Conservation (phyloP, 2,329 filamentous ascomycete genomes). For the Verticillium isaacii region DNA sequence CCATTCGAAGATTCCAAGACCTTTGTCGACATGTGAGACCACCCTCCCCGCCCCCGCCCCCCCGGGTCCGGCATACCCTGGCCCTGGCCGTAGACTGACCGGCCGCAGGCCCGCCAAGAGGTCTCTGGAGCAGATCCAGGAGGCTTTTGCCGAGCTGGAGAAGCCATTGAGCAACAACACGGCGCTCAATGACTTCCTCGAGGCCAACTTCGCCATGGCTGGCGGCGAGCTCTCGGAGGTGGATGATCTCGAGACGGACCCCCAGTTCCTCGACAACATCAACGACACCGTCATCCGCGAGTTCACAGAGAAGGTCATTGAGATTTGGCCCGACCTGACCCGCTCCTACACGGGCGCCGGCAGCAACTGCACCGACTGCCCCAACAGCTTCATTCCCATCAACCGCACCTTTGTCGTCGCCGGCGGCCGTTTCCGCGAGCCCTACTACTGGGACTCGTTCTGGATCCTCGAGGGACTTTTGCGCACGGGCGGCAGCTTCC, state of each 20-base stretch:
- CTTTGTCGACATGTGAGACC: constrained; percentile 60
- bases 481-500: constrained; percentile 59
- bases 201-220: constrained; percentile 57
- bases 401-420: constrained; percentile 67
- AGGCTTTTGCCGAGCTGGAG: constrained; percentile 53
- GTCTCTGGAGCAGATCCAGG: constrained; percentile 55
- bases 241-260: constrained; percentile 47
- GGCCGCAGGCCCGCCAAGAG: constrained; percentile 50
- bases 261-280: constrained; percentile 53
- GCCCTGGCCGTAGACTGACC: constrained; percentile 3
- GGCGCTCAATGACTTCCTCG: constrained; percentile 56
- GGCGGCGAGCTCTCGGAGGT: constrained; percentile 58
- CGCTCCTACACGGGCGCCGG: constrained; percentile 48
- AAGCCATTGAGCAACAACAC: constrained; percentile 61
- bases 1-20: constrained; percentile 67
- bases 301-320: constrained; percentile 59
- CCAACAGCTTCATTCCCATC: constrained; percentile 60
- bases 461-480: constrained; percentile 60
- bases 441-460: constrained; percentile 69
- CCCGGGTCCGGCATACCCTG: not conserved
- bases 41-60: constrained; percentile 1
- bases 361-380: constrained; percentile 53
- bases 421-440: constrained; percentile 65
- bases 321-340: constrained; percentile 66
- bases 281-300: constrained; percentile 54